A percentile compares a stretch with the other conserved stretches of the same genome.
phyloP scores from a whole-genome alignment of 1,284 basidiomycete genomes.

The Boletus semigastroideus region DNA sequence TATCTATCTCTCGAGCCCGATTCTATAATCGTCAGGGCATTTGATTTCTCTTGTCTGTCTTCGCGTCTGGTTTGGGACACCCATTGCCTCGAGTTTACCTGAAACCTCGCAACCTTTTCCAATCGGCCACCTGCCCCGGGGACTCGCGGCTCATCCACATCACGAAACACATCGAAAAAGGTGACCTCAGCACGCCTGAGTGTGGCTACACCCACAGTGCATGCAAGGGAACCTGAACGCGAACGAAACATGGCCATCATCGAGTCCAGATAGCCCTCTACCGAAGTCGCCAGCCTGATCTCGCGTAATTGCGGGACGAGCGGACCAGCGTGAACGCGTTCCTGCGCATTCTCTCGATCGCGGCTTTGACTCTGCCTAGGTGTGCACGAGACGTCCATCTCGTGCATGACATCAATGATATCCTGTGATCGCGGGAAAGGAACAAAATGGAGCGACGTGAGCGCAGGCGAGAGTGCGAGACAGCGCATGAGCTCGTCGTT shows the following conservation, averaged over 20 bases:
- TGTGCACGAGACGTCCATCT: not conserved
- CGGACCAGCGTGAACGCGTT: not conserved
- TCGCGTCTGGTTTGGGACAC: not conserved
- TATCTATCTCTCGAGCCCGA: no score
- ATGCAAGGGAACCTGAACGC: conserved; percentile 6
- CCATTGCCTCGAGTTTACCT: not conserved
- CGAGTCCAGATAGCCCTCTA: conserved; percentile 5
- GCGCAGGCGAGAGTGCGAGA: conserved; percentile 13
- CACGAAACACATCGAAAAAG: conserved; percentile 16
- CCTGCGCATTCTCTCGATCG: not conserved
- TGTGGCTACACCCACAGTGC: not conserved
- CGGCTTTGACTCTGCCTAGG: not conserved
- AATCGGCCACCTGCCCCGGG: no score
- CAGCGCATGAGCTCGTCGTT: conserved; percentile 9
- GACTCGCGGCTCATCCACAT: not conserved
- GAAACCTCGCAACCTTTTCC: not conserved
- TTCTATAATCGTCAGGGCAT: no score
- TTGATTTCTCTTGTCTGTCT: no score
- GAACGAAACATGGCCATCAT: conserved; percentile 15
- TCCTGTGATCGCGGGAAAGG: conserved; percentile 22
- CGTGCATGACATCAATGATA: conserved; percentile 9
- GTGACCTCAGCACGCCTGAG: conserved; percentile 9
- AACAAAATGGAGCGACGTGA: conserved; percentile 19
- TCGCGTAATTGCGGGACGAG: conserved; percentile 13
- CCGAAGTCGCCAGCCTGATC: conserved; percentile 19